A percentile compares a stretch with the other conserved stretches of the same genome.
These are phyloP conservation scores for Hordeum vulgare DNA, from an alignment of 176 grass and related monocot species.

Conservation along the genomic window DNA sequence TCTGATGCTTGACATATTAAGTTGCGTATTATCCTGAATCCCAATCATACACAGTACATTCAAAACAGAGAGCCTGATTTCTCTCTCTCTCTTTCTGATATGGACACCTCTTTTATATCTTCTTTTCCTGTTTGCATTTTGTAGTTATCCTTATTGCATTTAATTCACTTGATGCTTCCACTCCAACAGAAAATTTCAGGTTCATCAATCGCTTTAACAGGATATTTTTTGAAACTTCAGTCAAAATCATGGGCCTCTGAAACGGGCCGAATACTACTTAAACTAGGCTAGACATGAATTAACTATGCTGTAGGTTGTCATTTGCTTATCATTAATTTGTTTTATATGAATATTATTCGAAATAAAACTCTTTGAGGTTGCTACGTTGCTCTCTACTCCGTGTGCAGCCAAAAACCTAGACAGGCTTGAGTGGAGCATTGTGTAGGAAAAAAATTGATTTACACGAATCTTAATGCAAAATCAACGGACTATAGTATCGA, in stretches of 20 bases:
- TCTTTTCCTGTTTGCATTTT: conserved; percentile 9
- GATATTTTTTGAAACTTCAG: conserved; percentile 5
- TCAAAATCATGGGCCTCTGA: conserved; percentile 6
- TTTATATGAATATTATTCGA: not conserved
- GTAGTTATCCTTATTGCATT: not conserved
- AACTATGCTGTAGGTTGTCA: not conserved
- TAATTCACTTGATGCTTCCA: conserved; percentile 18
- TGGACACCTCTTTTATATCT: not conserved
- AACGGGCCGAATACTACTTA: not conserved
- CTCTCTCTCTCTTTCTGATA: not conserved
- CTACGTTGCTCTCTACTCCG: not conserved
- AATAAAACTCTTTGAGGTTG: not conserved
- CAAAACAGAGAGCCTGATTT: not conserved
- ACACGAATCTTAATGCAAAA: no score
- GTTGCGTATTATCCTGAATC: conserved; percentile 1
- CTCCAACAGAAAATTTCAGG: conserved; percentile 19
- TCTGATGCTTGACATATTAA: conserved; percentile 13
- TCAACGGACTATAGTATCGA: no score
- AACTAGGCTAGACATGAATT: not conserved
- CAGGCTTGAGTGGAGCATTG: not conserved
- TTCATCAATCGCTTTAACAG: not conserved
- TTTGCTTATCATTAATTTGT: not conserved
- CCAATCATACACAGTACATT: not conserved
- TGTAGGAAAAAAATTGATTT: no score
- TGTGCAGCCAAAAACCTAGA: not conserved